Base-by-base conservation (phyloP, 1,284 basidiomycete genomes). In the Porogramme epimiltina region DNA sequence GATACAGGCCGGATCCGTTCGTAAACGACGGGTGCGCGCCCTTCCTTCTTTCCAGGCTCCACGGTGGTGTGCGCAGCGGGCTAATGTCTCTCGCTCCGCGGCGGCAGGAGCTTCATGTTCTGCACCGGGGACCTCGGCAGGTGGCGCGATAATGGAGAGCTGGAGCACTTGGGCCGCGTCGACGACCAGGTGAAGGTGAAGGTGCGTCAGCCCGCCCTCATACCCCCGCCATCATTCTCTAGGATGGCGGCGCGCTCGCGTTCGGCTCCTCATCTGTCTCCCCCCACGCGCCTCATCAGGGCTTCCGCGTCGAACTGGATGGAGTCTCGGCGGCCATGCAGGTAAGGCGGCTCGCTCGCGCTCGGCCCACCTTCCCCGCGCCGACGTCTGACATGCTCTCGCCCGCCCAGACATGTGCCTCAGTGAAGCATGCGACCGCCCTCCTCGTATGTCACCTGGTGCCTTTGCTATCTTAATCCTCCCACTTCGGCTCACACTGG, bases 251-350 rank as follows among this genome's bases (percentile, higher is more conserved):
- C n/a, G 8, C n/a, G 34, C 34, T 13, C 28, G 28, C 28, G 13
- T 31, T 6, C 28, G 13, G 28, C 28, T 31, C 28, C 28, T 31
- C 28, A 37, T 16, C 34, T 37, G 34, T 37, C 8, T 31, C 28
- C n/a, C n/a, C n/a, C n/a, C n/a, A 31, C 13, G 28, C 28, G 28
- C 34, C 9, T n/a, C n/a, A 37, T 16, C 47, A 80, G 76, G 82
- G 81, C 8, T 84, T 83, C 70, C 78, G 81, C 26, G 80, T 84
- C 15, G 82, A 84, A 61, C 69, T 84, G 11, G 81, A 82, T 60
- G 81, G 82, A 18, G 81, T 84, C 15, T 74, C 80, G 4, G 75
- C 76, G 13, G 79, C 81, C 4, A 79, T 84, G 75, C 76, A 81
- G 73, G 81, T 81, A 49, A 47, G 18, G 25, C n/a, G 8, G 38